A percentile compares a stretch with the other conserved stretches of the same genome.
These are phyloP conservation scores for Nicotiana otophora DNA, from an alignment of 257 asterid genomes.

Conservation along the genomic window DNA sequence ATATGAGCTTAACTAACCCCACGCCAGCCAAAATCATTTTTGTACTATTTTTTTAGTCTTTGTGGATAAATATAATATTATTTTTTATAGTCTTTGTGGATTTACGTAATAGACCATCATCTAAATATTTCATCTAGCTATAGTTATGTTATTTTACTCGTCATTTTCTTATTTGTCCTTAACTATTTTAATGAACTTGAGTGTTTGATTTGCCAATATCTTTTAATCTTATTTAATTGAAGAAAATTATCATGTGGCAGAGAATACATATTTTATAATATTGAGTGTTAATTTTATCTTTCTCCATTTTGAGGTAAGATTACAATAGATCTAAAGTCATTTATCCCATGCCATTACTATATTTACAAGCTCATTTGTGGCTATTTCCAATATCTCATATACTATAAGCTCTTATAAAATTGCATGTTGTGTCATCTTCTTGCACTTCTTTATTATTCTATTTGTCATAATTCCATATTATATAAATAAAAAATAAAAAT, in stretches of 20 bases:
- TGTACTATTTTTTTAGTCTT: background rate
- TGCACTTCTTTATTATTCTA: background rate
- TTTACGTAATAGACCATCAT: background rate
- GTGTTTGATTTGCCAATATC: too few relatives aligned
- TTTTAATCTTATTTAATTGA: too few relatives aligned
- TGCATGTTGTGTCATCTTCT: background rate
- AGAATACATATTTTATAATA: too few relatives aligned
- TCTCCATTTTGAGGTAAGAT: too few relatives aligned
- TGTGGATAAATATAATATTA: background rate
- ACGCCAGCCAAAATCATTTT: constrained; percentile 15
- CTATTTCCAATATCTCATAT: background rate
- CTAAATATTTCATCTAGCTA: background rate
- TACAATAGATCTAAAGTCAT: too few relatives aligned
- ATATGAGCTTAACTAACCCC: constrained; percentile 18
- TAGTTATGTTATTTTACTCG: background rate
- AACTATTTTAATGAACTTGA: background rate
- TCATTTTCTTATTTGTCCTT: background rate
- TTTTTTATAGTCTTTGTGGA: background rate
- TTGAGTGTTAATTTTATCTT: too few relatives aligned
- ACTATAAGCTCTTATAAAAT: background rate
- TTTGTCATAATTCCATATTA: background rate
- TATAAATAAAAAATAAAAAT: background rate
- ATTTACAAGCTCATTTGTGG: background rate
- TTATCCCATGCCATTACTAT: too few relatives aligned
- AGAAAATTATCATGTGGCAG: too few relatives aligned